Evolutionary conservation across 441 rosid species (phyloP).

Genomic region (Cnidoscolus chayamansa): DNA sequence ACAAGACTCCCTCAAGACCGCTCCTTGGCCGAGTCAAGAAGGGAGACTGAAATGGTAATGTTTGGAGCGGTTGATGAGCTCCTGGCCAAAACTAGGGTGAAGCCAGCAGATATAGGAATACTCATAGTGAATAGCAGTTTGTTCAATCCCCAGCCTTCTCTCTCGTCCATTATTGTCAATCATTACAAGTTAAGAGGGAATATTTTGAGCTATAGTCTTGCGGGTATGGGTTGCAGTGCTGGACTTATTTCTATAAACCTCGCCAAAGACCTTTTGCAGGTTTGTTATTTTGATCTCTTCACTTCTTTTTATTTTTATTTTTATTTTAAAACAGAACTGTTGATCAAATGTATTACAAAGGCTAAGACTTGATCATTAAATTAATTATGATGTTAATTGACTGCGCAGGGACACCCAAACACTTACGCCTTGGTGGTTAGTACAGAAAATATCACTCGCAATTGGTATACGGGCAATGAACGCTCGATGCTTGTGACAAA

Average conservation of each 20-base stretch:
- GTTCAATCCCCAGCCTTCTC: slow-evolving; percentile 54
- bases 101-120: slow-evolving; percentile 43
- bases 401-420: slow-evolving; percentile 42
- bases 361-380: too few relatives aligned
- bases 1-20: slow-evolving; percentile 24
- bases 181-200: slow-evolving; percentile 46
- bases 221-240: slow-evolving; percentile 69
- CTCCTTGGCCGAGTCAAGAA: slow-evolving; percentile 33
- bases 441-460: slow-evolving; percentile 67
- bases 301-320: too few relatives aligned
- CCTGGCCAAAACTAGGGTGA: slow-evolving; percentile 43
- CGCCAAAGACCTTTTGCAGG: not conserved
- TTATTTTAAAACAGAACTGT: too few relatives aligned
- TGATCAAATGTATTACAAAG: too few relatives aligned
- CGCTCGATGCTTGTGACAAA: slow-evolving; percentile 75
- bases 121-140: slow-evolving; percentile 54
- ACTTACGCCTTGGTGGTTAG: slow-evolving; percentile 61
- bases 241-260: slow-evolving; percentile 53
- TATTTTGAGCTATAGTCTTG: slow-evolving; percentile 46
- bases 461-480: slow-evolving; percentile 72
- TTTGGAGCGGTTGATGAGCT: slow-evolving; percentile 52
- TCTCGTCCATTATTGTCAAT: slow-evolving; percentile 44
- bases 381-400: too few relatives aligned
- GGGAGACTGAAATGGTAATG: slow-evolving; percentile 45
- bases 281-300: not conserved